Conservation (phyloP, 371 early-diverging fungal species). For the Lichtheimia ramosa region DNA sequence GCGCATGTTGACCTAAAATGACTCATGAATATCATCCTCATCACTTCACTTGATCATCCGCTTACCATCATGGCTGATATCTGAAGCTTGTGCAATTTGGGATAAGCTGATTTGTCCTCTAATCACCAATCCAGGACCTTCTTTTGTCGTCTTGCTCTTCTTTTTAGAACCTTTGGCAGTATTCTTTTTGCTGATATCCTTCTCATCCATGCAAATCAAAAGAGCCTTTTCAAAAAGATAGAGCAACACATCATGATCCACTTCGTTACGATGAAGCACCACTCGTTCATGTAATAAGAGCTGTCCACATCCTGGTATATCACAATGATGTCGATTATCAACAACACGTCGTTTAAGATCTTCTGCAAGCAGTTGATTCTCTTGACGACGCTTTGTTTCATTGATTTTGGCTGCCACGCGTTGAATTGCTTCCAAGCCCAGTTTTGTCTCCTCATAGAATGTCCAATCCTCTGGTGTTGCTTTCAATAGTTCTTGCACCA, state of each 20-base stretch:
- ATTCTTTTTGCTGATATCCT: constrained; percentile 47
- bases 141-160: constrained; percentile 29
- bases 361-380: constrained; percentile 72
- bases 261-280: constrained; percentile 72
- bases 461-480: constrained; percentile 67
- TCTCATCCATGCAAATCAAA: constrained; percentile 82
- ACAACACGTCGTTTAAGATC: constrained; percentile 75
- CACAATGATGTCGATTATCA: constrained; percentile 19
- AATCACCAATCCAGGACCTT: constrained; percentile 27
- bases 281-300: constrained; percentile 84
- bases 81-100: constrained; percentile 76
- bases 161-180: constrained; percentile 27
- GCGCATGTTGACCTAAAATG: constrained; percentile 25
- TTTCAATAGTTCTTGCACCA: constrained; percentile 85
- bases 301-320: constrained; percentile 10
- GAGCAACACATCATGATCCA: constrained; percentile 76
- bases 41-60: not conserved
- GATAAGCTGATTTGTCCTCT: constrained; percentile 81
- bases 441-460: constrained; percentile 73
- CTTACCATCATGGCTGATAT: constrained; percentile 64
- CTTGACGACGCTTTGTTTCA: constrained; percentile 85
- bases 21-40: too few relatives aligned
- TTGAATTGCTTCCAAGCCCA: constrained; percentile 79
- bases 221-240: constrained; percentile 89
- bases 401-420: constrained; percentile 88